These are phyloP conservation scores for Ogataea paradorogensis DNA, from an alignment of 805 yeast genomes.

Conservation along the genomic window DNA sequence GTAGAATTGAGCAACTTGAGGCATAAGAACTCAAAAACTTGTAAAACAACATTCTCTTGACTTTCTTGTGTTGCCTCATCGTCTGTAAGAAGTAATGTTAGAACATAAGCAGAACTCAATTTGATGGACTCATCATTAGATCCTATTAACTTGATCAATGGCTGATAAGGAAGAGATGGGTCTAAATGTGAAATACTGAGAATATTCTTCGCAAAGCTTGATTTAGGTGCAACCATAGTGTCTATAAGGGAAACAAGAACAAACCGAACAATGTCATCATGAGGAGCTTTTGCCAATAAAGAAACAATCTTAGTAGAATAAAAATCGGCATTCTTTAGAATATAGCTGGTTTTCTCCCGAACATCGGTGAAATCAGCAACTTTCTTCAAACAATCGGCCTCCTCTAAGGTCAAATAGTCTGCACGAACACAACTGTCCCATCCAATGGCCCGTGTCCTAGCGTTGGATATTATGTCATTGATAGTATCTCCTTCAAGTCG, in stretches of 20 bases:
- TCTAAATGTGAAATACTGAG: conserved; percentile 42
- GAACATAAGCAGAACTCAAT: conserved; percentile 52
- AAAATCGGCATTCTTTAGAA: conserved; percentile 42
- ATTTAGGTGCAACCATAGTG: conserved; percentile 38
- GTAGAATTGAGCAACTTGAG: conserved; percentile 30
- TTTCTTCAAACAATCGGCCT: conserved; percentile 47
- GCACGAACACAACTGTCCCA: conserved; percentile 90
- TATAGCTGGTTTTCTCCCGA: conserved; percentile 41
- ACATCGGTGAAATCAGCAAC: conserved; percentile 34
- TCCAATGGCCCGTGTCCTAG: conserved; percentile 78
- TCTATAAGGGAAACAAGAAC: conserved; percentile 62
- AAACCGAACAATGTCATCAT: conserved; percentile 67
- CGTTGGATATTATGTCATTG: conserved; percentile 60
- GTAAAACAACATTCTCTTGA: conserved; percentile 38
- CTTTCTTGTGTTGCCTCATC: conserved; percentile 15
- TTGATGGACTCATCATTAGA: conserved; percentile 56
- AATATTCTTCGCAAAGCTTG: conserved; percentile 29
- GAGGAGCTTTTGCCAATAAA: conserved; percentile 48
- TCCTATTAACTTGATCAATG: conserved; percentile 50
- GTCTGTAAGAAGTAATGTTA: conserved; percentile 45
- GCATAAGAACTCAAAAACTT: conserved; percentile 38
- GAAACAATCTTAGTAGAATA: conserved; percentile 55
- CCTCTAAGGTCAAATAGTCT: conserved; percentile 60
- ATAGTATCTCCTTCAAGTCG: conserved; percentile 63
- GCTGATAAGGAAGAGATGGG: conserved; percentile 48